Evolutionary conservation across 441 rosid species (phyloP).

Genomic region (Croton setiger): DNA sequence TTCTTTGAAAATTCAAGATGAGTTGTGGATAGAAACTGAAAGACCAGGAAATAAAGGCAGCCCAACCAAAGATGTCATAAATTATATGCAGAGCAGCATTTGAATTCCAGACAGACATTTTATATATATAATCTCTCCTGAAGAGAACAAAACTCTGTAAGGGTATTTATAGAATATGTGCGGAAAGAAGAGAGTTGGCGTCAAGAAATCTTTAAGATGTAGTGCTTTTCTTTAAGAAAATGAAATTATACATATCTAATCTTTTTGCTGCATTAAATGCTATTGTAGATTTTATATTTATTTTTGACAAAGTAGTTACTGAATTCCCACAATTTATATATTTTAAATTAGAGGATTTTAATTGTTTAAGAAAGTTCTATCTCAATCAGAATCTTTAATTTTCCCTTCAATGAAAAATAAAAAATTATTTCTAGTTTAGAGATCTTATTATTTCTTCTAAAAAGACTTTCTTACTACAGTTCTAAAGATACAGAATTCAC

Average conservation of each 20-base stretch:
- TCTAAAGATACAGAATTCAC: too few species aligned
- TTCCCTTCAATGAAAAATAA: too few species aligned
- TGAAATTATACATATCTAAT: too few species aligned
- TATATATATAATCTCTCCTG: background rate
- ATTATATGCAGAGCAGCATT: conserved; percentile 48
- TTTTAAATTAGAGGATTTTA: too few species aligned
- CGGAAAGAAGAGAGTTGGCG: background rate
- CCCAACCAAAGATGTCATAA: conserved; percentile 68
- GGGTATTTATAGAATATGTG: background rate
- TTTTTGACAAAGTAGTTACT: too few species aligned
- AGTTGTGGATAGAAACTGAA: conserved; percentile 83
- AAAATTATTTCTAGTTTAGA: too few species aligned
- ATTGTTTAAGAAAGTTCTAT: too few species aligned
- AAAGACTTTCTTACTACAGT: too few species aligned
- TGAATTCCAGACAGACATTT: conserved; percentile 79
- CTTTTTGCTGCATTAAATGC: background rate
- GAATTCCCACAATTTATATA: too few species aligned
- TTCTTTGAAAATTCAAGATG: conserved; percentile 71
- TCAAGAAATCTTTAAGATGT: background rate
- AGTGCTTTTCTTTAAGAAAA: background rate
- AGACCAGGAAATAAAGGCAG: conserved; percentile 77
- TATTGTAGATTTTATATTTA: too few species aligned
- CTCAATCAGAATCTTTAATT: too few species aligned
- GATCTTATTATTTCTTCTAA: too few species aligned
- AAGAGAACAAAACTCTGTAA: background rate